A percentile compares a stretch with the other conserved stretches of the same genome.
phyloP scores from a whole-genome alignment of 805 yeast genomes.

The Pichia deserticola region DNA sequence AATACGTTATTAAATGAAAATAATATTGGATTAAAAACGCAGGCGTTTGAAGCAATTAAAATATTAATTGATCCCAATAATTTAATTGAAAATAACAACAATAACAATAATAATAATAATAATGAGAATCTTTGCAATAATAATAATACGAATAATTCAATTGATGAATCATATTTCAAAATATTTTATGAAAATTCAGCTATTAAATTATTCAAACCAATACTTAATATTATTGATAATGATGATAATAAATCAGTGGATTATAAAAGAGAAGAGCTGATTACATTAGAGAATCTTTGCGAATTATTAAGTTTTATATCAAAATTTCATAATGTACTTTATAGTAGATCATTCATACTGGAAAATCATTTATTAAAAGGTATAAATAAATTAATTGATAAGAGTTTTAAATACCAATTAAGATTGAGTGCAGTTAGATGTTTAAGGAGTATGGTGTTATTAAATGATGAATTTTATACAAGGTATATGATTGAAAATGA shows the following conservation, averaged over 20 bases:
- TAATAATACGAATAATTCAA: constrained; percentile 19
- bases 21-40: constrained; percentile 68
- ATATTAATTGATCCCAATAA: constrained; percentile 55
- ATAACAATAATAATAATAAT: neutral
- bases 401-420: constrained; percentile 41
- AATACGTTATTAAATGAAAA: constrained; percentile 55
- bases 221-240: constrained; percentile 13
- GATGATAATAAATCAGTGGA: neutral
- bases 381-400: constrained; percentile 40
- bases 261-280: neutral
- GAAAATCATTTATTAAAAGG: constrained; percentile 53
- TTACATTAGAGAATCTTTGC: constrained; percentile 38
- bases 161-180: constrained; percentile 36
- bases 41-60: constrained; percentile 76
- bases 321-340: constrained; percentile 49
- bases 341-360: constrained; percentile 57
- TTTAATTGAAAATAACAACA: constrained; percentile 4
- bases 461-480: constrained; percentile 58
- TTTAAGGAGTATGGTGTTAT: constrained; percentile 50
- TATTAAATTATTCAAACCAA: constrained; percentile 22
- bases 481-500: constrained; percentile 49
- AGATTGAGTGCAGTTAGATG: constrained; percentile 65
- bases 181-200: constrained; percentile 52
- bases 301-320: constrained; percentile 66
- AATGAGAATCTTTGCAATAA: neutral